A percentile compares a stretch with the other conserved stretches of the same genome.
These are phyloP conservation scores for Salvia miltiorrhiza DNA, from an alignment of 257 asterid genomes.

Conservation along the genomic window DNA sequence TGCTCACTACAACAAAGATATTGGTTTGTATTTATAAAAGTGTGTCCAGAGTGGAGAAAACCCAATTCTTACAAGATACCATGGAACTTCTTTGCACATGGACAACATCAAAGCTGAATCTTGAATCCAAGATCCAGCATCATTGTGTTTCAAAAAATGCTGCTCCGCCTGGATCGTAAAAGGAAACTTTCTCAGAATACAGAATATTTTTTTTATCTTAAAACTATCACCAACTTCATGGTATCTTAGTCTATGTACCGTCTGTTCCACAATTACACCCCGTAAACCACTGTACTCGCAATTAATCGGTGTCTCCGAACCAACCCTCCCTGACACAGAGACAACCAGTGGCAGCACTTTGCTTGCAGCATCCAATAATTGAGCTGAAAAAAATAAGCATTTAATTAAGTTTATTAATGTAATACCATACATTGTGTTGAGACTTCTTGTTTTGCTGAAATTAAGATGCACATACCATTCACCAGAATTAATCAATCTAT, in stretches of 20 bases:
- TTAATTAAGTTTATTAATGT: not conserved
- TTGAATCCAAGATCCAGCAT: conserved; percentile 99
- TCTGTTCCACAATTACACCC: conserved; percentile 96
- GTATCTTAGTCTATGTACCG: conserved; percentile 47
- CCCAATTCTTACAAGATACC: conserved; percentile 78
- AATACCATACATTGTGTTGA: not conserved
- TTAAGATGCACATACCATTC: not conserved
- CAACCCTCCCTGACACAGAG: conserved; percentile 90
- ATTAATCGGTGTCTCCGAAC: conserved; percentile 82
- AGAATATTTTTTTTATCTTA: not conserved
- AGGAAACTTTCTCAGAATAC: not conserved
- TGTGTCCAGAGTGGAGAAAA: conserved; percentile 4
- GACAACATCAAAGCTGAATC: conserved; percentile 98
- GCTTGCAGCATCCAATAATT: conserved; percentile 78
- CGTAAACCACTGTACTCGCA: conserved; percentile 93
- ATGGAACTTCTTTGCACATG: conserved; percentile 97
- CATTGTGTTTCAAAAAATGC: conserved; percentile 95
- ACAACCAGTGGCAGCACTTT: conserved; percentile 87
- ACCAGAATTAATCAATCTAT: not conserved
- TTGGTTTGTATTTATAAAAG: not conserved
- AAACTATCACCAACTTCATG: not conserved
- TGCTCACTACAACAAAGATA: not conserved
- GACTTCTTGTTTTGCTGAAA: not conserved
- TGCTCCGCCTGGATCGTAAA: conserved; percentile 77
- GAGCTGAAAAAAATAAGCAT: conserved; percentile 47